Evolutionary conservation across 768 basidiomycete genomes (phyloP).

Genomic region (Rhizopogon vulgaris): DNA sequence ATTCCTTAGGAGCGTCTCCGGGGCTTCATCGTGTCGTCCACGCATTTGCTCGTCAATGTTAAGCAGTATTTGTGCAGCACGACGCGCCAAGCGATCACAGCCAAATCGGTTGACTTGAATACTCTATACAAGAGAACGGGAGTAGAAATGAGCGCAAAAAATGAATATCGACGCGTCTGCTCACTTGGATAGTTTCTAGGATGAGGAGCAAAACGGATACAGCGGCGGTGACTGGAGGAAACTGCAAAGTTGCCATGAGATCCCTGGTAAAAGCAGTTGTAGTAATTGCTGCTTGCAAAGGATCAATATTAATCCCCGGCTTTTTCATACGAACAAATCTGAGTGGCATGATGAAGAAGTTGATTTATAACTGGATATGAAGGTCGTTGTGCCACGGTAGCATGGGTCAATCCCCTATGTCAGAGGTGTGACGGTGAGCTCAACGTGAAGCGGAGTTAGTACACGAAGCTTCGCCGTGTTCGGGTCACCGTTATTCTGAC

Average conservation of each 20-base stretch:
- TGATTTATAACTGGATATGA: not conserved
- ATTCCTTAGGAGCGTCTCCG: conserved; percentile 33
- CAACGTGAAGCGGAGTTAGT: too few species aligned
- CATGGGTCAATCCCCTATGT: too few species aligned
- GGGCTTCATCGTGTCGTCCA: conserved; percentile 38
- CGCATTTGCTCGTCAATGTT: conserved; percentile 41
- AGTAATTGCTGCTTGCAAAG: conserved; percentile 24
- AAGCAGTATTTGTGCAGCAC: conserved; percentile 35
- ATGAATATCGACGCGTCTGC: not conserved
- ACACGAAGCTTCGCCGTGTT: too few species aligned
- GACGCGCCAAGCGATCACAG: conserved; percentile 34
- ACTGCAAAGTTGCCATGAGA: conserved; percentile 28
- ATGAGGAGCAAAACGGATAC: conserved; percentile 36
- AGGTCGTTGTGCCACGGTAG: not conserved
- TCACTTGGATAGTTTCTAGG: conserved; percentile 40
- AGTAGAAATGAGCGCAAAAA: conserved; percentile 4
- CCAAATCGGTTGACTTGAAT: conserved; percentile 32
- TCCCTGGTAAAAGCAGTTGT: conserved; percentile 25
- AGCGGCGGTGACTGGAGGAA: conserved; percentile 38
- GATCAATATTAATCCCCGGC: conserved; percentile 16
- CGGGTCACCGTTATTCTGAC: not conserved
- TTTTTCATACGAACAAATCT: conserved; percentile 22
- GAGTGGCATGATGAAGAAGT: conserved; percentile 22
- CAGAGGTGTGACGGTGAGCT: too few species aligned
- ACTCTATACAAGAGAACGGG: conserved; percentile 10